phyloP scores from a whole-genome alignment of 139 green algal species.

The Coelastrella sp. region DNA sequence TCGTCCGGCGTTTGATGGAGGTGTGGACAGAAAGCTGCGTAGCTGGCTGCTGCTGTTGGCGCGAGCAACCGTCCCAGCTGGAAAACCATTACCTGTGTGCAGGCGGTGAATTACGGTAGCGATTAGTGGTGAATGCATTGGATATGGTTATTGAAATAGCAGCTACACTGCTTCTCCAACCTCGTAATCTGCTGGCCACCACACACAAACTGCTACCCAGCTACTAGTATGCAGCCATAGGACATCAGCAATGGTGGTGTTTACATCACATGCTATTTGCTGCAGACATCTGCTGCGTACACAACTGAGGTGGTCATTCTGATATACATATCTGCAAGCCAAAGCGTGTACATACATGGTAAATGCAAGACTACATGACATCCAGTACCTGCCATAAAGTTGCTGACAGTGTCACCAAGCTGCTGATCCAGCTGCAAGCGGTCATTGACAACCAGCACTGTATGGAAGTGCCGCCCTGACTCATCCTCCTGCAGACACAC shows the following conservation, averaged over 20 bases:
- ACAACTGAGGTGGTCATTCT: neutral
- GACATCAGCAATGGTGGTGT: too few species aligned
- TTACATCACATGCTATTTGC: too few species aligned
- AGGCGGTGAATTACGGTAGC: neutral
- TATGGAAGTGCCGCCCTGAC: slow-evolving; percentile 33
- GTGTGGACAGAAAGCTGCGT: neutral
- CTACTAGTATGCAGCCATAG: too few species aligned
- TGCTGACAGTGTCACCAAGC: slow-evolving; percentile 49
- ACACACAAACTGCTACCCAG: too few species aligned
- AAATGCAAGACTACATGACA: neutral
- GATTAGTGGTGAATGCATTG: neutral
- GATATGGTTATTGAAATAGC: too few species aligned
- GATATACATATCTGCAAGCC: too few species aligned
- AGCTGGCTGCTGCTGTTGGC: slow-evolving; percentile 36
- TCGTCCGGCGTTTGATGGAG: neutral
- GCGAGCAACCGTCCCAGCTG: neutral
- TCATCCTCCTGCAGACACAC: slow-evolving; percentile 28
- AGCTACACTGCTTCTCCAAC: too few species aligned
- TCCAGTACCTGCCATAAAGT: slow-evolving; percentile 39
- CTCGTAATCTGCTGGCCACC: too few species aligned
- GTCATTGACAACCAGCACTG: slow-evolving; percentile 62
- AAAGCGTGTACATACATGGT: too few species aligned
- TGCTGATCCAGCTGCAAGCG: slow-evolving; percentile 63
- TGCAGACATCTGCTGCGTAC: too few species aligned
- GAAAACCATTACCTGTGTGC: slow-evolving; percentile 16